Percentiles rank a stretch among this genome's conserved stretches.
Evolutionary conservation across 768 basidiomycete genomes (phyloP).

Genomic region (Xanthoconium stramineum): DNA sequence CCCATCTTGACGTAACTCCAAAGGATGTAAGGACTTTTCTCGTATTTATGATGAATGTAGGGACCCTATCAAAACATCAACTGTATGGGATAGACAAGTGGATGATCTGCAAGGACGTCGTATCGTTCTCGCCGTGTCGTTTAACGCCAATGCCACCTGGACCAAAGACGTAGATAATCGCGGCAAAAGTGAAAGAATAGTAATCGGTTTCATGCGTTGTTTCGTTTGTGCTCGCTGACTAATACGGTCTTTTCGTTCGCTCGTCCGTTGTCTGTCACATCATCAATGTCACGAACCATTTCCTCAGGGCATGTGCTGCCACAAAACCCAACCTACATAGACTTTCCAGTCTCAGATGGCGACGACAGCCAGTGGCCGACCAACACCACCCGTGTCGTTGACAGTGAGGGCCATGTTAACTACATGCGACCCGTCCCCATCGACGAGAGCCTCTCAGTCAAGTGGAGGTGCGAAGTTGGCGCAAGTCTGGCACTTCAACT

Average conservation of each 20-base stretch:
- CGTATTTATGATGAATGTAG: constrained; percentile 8
- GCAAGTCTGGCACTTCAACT: constrained; percentile 41
- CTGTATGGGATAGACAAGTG: constrained; percentile 48
- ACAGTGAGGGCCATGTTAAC: constrained; percentile 65
- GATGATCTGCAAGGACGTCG: constrained; percentile 55
- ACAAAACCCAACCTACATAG: constrained; percentile 50
- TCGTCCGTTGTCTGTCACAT: not conserved
- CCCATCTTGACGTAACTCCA: too few relatives aligned
- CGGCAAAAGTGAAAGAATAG: constrained; percentile 33
- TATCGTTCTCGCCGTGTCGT: constrained; percentile 57
- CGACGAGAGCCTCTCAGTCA: constrained; percentile 49
- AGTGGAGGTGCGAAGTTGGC: constrained; percentile 54
- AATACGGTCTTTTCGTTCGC: constrained; percentile 4
- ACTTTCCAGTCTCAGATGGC: constrained; percentile 65
- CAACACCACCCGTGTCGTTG: constrained; percentile 51
- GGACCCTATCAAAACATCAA: constrained; percentile 31
- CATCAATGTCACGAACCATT: constrained; percentile 21
- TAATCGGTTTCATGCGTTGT: too few relatives aligned
- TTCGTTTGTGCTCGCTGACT: constrained; percentile 10
- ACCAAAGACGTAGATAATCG: constrained; percentile 56
- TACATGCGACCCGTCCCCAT: constrained; percentile 56
- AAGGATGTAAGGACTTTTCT: not conserved
- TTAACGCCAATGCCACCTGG: constrained; percentile 59
- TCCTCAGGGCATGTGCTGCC: constrained; percentile 38
- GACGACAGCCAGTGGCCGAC: constrained; percentile 50